A percentile compares a stretch with the other conserved stretches of the same genome.
These are phyloP conservation scores for Knoxia roxburghii DNA, from an alignment of 257 asterid genomes.

Conservation along the genomic window DNA sequence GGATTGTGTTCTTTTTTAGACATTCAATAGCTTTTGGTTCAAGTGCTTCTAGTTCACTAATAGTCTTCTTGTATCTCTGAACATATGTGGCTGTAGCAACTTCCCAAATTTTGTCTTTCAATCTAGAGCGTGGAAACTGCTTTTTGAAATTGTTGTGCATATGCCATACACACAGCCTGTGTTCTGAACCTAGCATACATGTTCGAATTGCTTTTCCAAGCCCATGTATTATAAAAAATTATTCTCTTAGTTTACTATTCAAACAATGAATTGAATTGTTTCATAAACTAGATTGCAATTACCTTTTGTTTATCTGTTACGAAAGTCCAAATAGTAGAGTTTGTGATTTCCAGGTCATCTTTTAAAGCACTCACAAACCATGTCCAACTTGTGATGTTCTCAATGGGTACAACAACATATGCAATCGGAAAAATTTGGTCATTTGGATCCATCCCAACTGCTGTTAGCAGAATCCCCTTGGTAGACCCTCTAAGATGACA, in stretches of 20 bases:
- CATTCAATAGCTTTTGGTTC: not conserved
- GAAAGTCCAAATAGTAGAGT: not conserved
- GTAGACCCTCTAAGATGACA: not conserved
- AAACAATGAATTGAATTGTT: too few relatives aligned
- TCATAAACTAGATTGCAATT: not conserved
- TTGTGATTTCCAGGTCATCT: not conserved
- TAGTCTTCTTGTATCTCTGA: fast-evolving
- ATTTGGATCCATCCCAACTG: not conserved
- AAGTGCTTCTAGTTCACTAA: not conserved
- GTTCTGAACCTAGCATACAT: not conserved
- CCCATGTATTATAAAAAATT: not conserved
- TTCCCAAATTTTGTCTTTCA: not conserved
- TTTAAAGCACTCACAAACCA: not conserved
- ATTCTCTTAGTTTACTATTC: too few relatives aligned
- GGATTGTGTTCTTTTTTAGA: not conserved
- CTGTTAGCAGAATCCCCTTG: not conserved
- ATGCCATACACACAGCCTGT: not conserved
- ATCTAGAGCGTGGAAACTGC: not conserved
- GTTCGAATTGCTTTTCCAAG: not conserved
- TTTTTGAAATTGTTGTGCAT: not conserved
- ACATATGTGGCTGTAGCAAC: not conserved
- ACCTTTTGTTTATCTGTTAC: not conserved
- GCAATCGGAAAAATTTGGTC: not conserved
- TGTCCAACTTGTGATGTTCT: not conserved
- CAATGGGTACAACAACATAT: not conserved